phyloP scores from a whole-genome alignment of 305 asterid genomes.

The Plantago lanceolata region DNA sequence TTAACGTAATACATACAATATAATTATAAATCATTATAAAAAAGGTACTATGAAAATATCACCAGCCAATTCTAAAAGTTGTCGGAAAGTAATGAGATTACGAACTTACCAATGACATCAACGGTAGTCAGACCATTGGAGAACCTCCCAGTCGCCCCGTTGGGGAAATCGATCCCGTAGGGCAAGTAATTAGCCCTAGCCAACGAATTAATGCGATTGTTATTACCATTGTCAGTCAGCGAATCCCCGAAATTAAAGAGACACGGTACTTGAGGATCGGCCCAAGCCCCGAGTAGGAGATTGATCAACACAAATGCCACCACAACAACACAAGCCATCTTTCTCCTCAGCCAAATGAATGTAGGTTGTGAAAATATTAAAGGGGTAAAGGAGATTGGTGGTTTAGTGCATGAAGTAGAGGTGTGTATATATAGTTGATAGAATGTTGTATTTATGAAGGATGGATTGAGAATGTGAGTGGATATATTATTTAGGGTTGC shows the following conservation, averaged over 20 bases:
- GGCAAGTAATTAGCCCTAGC: slow-evolving; percentile 81
- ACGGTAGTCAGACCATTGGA: slow-evolving; percentile 63
- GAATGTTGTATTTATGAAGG: background rate
- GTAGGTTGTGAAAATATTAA: slow-evolving; percentile 12
- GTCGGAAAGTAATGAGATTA: background rate
- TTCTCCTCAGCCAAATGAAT: slow-evolving; percentile 24
- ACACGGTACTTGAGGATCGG: slow-evolving; percentile 77
- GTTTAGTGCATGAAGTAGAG: slow-evolving; percentile 20
- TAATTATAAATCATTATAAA: too few relatives aligned
- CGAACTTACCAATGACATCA: slow-evolving; percentile 56
- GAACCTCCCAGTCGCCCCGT: slow-evolving; percentile 77
- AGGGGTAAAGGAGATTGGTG: background rate
- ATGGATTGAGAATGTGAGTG: slow-evolving; percentile 8
- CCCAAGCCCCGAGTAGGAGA: slow-evolving; percentile 27
- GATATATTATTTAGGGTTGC: background rate
- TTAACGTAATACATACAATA: too few relatives aligned
- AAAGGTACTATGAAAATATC: too few relatives aligned
- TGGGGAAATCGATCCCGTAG: slow-evolving; percentile 62
- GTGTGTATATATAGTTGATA: slow-evolving; percentile 15
- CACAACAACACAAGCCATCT: slow-evolving; percentile 21
- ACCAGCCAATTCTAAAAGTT: background rate
- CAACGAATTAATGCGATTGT: slow-evolving; percentile 58
- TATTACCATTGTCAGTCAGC: slow-evolving; percentile 75
- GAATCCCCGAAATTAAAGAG: slow-evolving; percentile 78
- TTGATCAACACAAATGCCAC: slow-evolving; percentile 4